Evolutionary conservation across 768 basidiomycete species (phyloP).

Genomic region (Xerocomus brunneocitrinus): DNA sequence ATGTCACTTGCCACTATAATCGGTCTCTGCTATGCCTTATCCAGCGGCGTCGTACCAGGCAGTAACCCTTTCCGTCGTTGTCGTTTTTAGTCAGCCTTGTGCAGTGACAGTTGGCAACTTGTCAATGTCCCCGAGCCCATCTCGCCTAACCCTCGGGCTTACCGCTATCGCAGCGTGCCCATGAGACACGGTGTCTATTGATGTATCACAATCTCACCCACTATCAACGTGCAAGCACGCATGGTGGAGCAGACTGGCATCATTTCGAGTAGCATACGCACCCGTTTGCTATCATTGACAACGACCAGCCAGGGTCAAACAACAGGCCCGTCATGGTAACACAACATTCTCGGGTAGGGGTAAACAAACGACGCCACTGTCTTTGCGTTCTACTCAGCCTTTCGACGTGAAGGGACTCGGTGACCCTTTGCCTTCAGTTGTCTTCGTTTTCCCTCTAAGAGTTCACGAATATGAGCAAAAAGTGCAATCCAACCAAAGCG

Average conservation of each 20-base stretch:
- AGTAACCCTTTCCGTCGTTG: neutral
- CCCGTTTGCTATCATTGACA: neutral
- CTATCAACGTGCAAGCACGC: neutral
- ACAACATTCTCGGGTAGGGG: neutral
- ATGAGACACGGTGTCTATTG: neutral
- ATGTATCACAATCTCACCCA: neutral
- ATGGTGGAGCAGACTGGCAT: neutral
- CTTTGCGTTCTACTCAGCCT: constrained; percentile 21
- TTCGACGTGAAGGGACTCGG: constrained; percentile 55
- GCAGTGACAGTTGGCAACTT: neutral
- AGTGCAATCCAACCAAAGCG: neutral
- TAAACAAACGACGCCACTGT: constrained; percentile 14
- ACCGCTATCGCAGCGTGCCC: neutral
- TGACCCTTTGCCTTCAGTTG: constrained; percentile 74
- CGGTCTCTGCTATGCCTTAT: constrained; percentile 6
- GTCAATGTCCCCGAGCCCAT: neutral
- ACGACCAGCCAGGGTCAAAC: neutral
- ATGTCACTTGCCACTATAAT: neutral
- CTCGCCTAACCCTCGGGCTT: neutral
- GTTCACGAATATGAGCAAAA: constrained; percentile 4
- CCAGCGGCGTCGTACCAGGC: neutral
- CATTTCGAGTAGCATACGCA: constrained; percentile 7
- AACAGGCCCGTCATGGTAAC: neutral
- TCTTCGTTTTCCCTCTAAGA: constrained; percentile 65
- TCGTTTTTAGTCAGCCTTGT: neutral